Evolutionary conservation across 148 eudicot genomes (phyloP).

Genomic region (Suaeda aralocaspica): DNA sequence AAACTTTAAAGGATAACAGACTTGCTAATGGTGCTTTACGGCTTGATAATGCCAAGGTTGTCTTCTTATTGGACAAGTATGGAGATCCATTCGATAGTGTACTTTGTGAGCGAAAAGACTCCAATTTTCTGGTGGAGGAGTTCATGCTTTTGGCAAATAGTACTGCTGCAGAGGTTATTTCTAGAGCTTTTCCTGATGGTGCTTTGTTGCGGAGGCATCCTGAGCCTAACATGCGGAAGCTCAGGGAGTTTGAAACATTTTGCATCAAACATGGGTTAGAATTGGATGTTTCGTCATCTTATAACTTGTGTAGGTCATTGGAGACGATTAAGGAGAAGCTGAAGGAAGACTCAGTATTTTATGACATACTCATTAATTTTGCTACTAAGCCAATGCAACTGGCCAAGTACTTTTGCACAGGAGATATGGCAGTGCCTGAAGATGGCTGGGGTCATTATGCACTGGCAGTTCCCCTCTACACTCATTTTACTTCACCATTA

Average conservation of each 20-base stretch:
- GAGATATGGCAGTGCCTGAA: conserved; percentile 48
- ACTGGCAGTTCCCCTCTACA: conserved; percentile 76
- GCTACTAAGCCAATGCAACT: conserved; percentile 91
- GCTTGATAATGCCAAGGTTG: conserved; percentile 64
- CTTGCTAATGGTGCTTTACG: conserved; percentile 67
- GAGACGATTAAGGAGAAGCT: conserved; percentile 58
- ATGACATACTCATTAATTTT: conserved; percentile 64
- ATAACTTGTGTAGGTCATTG: conserved; percentile 52
- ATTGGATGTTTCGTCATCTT: conserved; percentile 68
- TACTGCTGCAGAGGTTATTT: conserved; percentile 80
- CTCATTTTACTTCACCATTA: conserved; percentile 92
- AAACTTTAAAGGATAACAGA: conserved; percentile 55
- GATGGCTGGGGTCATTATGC: conserved; percentile 81
- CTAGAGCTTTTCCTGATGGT: conserved; percentile 65
- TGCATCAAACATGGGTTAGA: conserved; percentile 72
- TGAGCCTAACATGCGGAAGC: conserved; percentile 71
- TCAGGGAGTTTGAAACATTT: conserved; percentile 69
- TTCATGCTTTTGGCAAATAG: conserved; percentile 92
- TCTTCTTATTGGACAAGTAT: conserved; percentile 60
- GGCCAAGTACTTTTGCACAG: conserved; percentile 78
- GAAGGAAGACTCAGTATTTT: conserved; percentile 59
- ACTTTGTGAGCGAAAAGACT: conserved; percentile 49
- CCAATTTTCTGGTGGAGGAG: conserved; percentile 83
- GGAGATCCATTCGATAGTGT: conserved; percentile 68
- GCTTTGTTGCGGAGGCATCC: conserved; percentile 87